Base-by-base conservation (phyloP, 2,329 filamentous ascomycete species). In the Ascosphaera acerosa region DNA sequence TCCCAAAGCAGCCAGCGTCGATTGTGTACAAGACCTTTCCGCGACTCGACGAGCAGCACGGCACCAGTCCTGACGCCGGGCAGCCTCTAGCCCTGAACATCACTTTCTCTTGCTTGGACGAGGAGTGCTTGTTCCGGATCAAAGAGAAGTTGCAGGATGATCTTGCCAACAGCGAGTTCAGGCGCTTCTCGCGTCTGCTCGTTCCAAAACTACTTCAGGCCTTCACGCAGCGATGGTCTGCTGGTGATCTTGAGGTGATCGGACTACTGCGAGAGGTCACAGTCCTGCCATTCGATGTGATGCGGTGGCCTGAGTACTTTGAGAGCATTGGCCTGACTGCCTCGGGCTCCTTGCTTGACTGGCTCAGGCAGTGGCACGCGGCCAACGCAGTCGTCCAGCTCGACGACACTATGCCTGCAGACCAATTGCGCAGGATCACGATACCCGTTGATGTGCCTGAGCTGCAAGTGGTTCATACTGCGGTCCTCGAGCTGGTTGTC, bases 401-500 rank as follows among this genome's bases (percentile, higher is more conserved):
- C 33, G 34, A 34, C 35, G 26, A 40, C 44, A 28, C 12, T 29
- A 39, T 10, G 34, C 37, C 18, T 33, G 45, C 37, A 19, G 15
- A 6, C 14, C 16, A 6, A 7, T 28, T 28, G 26, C 14, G 26
- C 7, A 28, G 69, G 9, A 82, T 97, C 41, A 59, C 75, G 18
- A 89, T 97, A 32, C 77, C 82, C 0, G 82, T 97, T 10, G 80
- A 91, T 35, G 69, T 97, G 1, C 84, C 84, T 0, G 70, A 74
- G 1, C 61, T 91, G 2, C 68, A 77, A 30, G 66, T 91, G 14
- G 66, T 94, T 0, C 76, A 90, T 49, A 89, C 76, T 0, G 73
- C 75, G 12, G 50, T 43, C 41, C 43, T 49, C 44, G 33, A 41
- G 44, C 33, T 49, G 45, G 27, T 38, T 51, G 35, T 40, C 47